Conservation (phyloP, 225 moss, liverwort and hornwort genomes). For the Pleurozium schreberi region DNA sequence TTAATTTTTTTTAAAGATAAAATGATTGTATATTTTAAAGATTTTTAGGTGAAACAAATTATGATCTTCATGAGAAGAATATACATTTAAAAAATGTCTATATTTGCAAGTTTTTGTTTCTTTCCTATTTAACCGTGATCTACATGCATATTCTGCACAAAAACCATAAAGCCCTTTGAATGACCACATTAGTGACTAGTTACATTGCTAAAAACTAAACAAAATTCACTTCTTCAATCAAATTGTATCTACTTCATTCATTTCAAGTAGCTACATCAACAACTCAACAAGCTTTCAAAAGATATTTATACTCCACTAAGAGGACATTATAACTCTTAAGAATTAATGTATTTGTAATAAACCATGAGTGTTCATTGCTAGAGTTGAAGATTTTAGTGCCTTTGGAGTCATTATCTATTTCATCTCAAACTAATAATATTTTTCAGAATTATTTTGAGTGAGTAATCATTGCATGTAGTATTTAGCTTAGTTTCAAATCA, state of each 20-base stretch:
- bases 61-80: too few relatives aligned
- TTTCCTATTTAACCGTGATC: accelerated
- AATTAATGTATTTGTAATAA: accelerated
- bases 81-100: not conserved
- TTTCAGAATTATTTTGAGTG: accelerated
- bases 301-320: accelerated
- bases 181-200: not conserved
- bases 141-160: not conserved
- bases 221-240: accelerated
- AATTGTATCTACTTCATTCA: not conserved
- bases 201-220: not conserved
- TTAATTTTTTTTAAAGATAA: not conserved
- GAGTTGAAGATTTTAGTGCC: not conserved
- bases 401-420: not conserved
- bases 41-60: not conserved
- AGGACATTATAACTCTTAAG: accelerated
- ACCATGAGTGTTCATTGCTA: too few relatives aligned
- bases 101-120: too few relatives aligned
- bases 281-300: not conserved
- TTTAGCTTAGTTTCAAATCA: not conserved
- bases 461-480: not conserved
- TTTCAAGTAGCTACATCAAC: not conserved
- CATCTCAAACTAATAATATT: too few relatives aligned
- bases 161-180: not conserved
- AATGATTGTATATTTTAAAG: not conserved